Conservation (phyloP, 2,329 filamentous ascomycete species). For the Alternaria hordeiaustralica region DNA sequence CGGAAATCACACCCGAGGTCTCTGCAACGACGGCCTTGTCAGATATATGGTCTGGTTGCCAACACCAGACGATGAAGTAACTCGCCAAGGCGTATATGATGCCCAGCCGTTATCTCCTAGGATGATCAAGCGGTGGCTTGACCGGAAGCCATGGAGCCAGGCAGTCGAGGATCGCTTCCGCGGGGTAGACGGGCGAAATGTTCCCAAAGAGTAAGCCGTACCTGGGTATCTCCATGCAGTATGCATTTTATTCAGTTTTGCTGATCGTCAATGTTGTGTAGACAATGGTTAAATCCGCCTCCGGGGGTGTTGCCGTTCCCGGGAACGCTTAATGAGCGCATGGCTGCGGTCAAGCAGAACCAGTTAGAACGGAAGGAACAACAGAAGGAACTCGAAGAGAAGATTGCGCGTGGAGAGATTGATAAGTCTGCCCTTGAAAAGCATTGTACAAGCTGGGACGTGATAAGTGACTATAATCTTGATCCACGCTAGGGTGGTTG, state of each 20-base stretch:
- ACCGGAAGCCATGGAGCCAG: not conserved
- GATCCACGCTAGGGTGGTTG: not conserved
- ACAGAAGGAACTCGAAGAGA: not conserved
- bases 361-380: not conserved
- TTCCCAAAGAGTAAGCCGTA: not conserved
- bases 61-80: not conserved
- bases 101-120: not conserved
- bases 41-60: not conserved
- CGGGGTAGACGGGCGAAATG: not conserved
- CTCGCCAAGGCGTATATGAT: not conserved
- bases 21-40: not conserved
- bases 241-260: not conserved
- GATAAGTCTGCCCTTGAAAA: not conserved
- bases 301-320: not conserved
- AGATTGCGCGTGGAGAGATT: not conserved
- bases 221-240: not conserved
- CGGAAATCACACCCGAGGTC: not conserved
- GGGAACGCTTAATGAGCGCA: not conserved
- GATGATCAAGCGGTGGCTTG: not conserved
- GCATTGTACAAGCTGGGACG: not conserved
- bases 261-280: not conserved
- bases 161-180: not conserved
- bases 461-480: not conserved
- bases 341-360: not conserved
- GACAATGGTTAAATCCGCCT: not conserved